A percentile compares a stretch with the other conserved stretches of the same genome.
phyloP scores from a whole-genome alignment of 768 basidiomycete genomes.

The Leccinellum luteum region DNA sequence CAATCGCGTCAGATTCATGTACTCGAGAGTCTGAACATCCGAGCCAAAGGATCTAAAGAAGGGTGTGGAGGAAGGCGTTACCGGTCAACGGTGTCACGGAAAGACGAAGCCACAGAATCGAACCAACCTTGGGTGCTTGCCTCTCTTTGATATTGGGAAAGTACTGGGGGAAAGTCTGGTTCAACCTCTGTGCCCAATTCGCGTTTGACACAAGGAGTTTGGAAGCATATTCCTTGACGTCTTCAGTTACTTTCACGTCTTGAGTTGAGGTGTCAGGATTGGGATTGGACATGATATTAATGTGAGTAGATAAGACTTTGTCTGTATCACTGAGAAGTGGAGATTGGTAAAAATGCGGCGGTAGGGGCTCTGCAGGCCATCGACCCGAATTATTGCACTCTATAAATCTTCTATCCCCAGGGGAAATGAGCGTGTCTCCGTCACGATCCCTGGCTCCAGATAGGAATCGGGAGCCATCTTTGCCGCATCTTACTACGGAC shows the following conservation, averaged over 20 bases:
- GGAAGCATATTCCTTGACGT: neutral
- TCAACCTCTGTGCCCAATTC: conserved; percentile 21
- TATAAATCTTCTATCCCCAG: too few relatives aligned
- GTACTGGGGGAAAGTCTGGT: conserved; percentile 21
- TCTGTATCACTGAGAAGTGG: neutral
- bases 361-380: neutral
- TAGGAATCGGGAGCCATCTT: neutral
- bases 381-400: neutral
- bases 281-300: too few relatives aligned
- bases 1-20: conserved; percentile 73
- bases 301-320: neutral
- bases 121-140: conserved; percentile 23
- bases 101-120: neutral
- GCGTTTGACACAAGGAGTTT: conserved; percentile 8
- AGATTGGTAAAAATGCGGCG: neutral
- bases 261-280: too few relatives aligned
- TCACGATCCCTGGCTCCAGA: neutral
- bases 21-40: conserved; percentile 85
- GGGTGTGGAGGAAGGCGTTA: too few relatives aligned
- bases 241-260: neutral
- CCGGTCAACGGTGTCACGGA: neutral
- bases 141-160: conserved; percentile 10
- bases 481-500: too few relatives aligned
- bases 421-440: too few relatives aligned
- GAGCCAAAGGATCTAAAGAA: conserved; percentile 67